These are phyloP conservation scores for Exophiala calicioides DNA, from an alignment of 2,329 filamentous ascomycete genomes.

Conservation along the genomic window DNA sequence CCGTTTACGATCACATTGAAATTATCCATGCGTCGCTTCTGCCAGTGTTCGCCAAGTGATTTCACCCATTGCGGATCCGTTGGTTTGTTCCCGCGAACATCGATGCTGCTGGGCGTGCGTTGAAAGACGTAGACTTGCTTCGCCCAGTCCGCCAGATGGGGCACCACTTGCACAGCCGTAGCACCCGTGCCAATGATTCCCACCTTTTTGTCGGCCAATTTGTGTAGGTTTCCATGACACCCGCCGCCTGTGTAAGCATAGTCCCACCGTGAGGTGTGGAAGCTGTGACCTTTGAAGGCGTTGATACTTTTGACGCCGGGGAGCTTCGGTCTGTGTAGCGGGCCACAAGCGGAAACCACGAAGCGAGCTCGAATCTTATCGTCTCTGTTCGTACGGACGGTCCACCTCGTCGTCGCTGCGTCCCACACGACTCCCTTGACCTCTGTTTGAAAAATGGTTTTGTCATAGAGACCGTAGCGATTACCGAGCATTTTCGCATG, in stretches of 20 bases:
- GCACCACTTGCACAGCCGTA: conserved; percentile 22
- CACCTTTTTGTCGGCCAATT: conserved; percentile 19
- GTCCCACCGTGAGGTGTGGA: conserved; percentile 37
- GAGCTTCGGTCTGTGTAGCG: conserved; percentile 54
- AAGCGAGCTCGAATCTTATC: conserved; percentile 40
- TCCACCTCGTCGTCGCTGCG: conserved; percentile 36
- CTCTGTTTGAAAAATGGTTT: conserved; percentile 20
- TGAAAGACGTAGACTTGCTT: conserved; percentile 42
- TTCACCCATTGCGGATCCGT: too few relatives aligned
- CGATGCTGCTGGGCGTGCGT: conserved; percentile 42
- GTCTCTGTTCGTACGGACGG: conserved; percentile 31
- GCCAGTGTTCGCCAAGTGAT: too few relatives aligned
- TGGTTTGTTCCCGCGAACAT: conserved; percentile 33
- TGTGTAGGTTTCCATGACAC: conserved; percentile 41
- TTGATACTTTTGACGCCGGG: conserved; percentile 30
- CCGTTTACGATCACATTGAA: too few relatives aligned
- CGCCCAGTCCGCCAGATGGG: conserved; percentile 37
- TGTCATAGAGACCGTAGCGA: conserved; percentile 9
- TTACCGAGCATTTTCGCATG: conserved; percentile 11
- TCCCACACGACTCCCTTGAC: conserved; percentile 11
- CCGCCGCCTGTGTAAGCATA: conserved; percentile 44
- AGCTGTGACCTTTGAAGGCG: conserved; percentile 30
- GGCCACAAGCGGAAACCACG: conserved; percentile 43
- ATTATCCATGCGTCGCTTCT: too few relatives aligned
- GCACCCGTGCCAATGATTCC: conserved; percentile 25